Evolutionary conservation across 129 eudicot genomes (phyloP).

Genomic region (Pseudognaphalium luteoalbum): DNA sequence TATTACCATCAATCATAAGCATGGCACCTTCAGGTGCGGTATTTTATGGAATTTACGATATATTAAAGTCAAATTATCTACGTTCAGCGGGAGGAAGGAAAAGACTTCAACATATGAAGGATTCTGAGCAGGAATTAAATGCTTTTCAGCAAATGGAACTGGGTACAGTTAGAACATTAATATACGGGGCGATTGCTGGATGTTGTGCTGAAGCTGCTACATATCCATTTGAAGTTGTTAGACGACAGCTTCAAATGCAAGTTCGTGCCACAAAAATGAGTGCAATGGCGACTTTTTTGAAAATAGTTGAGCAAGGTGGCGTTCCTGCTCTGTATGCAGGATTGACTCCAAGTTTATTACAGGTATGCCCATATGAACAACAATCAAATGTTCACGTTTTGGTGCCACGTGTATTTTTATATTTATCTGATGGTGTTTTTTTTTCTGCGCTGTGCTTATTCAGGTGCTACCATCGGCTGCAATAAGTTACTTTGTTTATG

Average conservation of each 20-base stretch:
- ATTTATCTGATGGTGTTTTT: neutral
- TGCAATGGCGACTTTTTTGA: slow-evolving; percentile 69
- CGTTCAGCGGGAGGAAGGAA: slow-evolving; percentile 83
- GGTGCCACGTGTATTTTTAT: neutral
- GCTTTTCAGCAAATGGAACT: slow-evolving; percentile 93
- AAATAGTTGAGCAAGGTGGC: slow-evolving; percentile 87
- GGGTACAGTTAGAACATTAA: slow-evolving; percentile 74
- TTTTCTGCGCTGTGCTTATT: slow-evolving; percentile 4
- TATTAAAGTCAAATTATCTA: slow-evolving; percentile 75
- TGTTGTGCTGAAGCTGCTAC: slow-evolving; percentile 98
- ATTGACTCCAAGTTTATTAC: slow-evolving; percentile 85
- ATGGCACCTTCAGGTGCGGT: slow-evolving; percentile 99
- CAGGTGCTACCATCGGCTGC: slow-evolving; percentile 98
- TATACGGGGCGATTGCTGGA: slow-evolving; percentile 97
- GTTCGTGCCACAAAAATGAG: slow-evolving; percentile 76
- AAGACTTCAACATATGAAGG: slow-evolving; percentile 76
- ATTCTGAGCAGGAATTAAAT: slow-evolving; percentile 55
- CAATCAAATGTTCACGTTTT: neutral
- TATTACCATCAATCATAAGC: slow-evolving; percentile 84
- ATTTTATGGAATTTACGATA: slow-evolving; percentile 89
- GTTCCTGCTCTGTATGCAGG: slow-evolving; percentile 93
- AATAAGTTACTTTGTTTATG: slow-evolving; percentile 84
- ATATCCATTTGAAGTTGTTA: slow-evolving; percentile 96
- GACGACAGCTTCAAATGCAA: slow-evolving; percentile 99
- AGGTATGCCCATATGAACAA: slow-evolving; percentile 45